Evolutionary conservation across 2,329 filamentous ascomycete species (phyloP), one percentile per base, ranked within the genome.

Genomic region (Escovopsis sp.): DNA sequence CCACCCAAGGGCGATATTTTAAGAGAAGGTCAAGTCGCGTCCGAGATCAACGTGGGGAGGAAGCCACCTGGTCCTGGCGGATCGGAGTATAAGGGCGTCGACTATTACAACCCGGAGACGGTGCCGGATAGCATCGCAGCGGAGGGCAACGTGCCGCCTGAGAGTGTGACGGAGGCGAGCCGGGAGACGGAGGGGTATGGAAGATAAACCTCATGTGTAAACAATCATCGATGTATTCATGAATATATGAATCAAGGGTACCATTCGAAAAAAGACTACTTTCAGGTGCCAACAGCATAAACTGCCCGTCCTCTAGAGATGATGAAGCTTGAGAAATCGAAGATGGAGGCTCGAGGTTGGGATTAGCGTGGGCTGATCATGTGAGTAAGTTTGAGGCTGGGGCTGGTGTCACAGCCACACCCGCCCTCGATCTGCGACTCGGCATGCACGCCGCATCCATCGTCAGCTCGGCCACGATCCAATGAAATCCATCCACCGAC

Each of bases 111-210:
- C 2, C 57, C 61, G 1, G 62, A 68, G 56, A 56, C 51, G 15
- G 63, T 67, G 24, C 61, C 63, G 6, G 64, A 65, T 14, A 61
- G 60, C 45, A 60, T 60, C 39, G 60, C 64, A 2, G 64, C 63
- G 1, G 61, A 66, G 53, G 62, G 62, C 0, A 53, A 61, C 40
- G 50, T 68, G 37, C 51, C 66, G 9, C 65, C 65, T 0, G 53
- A 51, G 37, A 68, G 62, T 30, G 63, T 64, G 34, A 57, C 57
- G 2, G 51, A 69, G 50, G 48, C 57, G 14, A 57, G 57, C 38
- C 47, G 47, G 9, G 57, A 60, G 48, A 46, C 48, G 3, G 50
- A 57, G 46, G 45, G 47, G 4, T 42, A 47, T 39, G 39, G 38
- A 14, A 32, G n/a, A 32, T 4, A 25, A 38, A 16, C 20, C 29